Base-by-base conservation (phyloP, 1,139 yeast genomes). In the Blastobotrys malaysiensis region DNA sequence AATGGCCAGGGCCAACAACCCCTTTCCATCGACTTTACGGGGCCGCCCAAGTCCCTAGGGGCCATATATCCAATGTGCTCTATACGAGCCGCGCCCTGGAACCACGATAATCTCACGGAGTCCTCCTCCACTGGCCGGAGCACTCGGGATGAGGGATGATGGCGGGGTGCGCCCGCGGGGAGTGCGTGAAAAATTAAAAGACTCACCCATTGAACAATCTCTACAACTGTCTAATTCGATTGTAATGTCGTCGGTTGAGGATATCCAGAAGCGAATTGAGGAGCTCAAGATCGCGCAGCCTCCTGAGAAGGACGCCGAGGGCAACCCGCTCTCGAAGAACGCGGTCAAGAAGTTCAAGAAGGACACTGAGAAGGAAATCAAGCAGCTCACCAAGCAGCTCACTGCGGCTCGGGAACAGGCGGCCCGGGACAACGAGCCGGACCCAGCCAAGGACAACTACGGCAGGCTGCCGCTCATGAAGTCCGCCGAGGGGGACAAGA, bases 311-410 rank as follows among this genome's bases (percentile, higher is more conserved):
- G 75, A 73, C 44, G 70, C 72, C 21, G 97, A 93, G 71, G 99
- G 99, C 46, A 87, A 84, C 74, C 99, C 99, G 52, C 77, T 93
- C 65, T 88, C 97, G 59, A 93, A 93, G 74, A 93, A 90, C 71
- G 99, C 97, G 1, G 77, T 93, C 65, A 93, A 93, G 79, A 93
- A 93, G 76, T 81, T 93, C 59, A 95, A 88, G 70, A 93, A 93
- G 71, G 97, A 91, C 72, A 82, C 82, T 66, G 97, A 89, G 73
- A 93, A 93, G 78, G 96, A 88, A 62, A 84, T 81, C 66, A 90
- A 90, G 80, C 91, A 91, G 77, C 95, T 91, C 45, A 97, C 89
- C 72, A 86, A 87, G 68, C 97, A 93, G 57, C 95, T 86, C 47
- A 90, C 88, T 72, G 76, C 88, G 60, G 96, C 95, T 49, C 82